phyloP scores from a whole-genome alignment of 257 asterid species.

The Solanum ossicruentum region DNA sequence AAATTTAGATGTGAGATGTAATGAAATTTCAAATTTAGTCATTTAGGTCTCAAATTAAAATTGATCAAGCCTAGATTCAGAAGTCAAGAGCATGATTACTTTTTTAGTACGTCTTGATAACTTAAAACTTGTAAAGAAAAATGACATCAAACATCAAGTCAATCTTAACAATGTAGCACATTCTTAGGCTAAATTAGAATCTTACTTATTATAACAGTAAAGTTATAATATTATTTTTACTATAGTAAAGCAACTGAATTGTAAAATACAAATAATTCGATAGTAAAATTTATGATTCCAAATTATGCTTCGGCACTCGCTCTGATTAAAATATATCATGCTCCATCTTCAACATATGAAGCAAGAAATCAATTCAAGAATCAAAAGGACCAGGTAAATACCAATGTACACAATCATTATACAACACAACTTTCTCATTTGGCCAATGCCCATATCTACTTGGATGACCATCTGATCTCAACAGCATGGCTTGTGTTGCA shows the following conservation, averaged over 20 bases:
- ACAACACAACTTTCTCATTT: conserved; percentile 8
- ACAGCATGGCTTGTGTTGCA: conserved; percentile 33
- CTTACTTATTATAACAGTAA: not conserved
- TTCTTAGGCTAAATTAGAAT: too few relatives aligned
- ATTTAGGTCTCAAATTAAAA: not conserved
- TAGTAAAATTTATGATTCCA: too few relatives aligned
- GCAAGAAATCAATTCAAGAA: conserved; percentile 51
- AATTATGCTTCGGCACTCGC: not conserved
- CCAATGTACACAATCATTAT: conserved; percentile 67
- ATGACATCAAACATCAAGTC: not conserved
- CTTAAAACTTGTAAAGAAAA: not conserved
- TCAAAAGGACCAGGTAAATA: conserved; percentile 68
- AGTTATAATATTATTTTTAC: not conserved
- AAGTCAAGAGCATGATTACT: not conserved
- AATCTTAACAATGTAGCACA: not conserved
- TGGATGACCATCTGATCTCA: conserved; percentile 71
- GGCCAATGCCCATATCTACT: conserved; percentile 49
- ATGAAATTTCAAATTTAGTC: not conserved
- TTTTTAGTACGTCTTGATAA: not conserved
- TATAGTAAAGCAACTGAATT: too few relatives aligned
- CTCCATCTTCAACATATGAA: conserved; percentile 33
- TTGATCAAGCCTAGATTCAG: not conserved
- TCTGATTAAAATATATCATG: not conserved
- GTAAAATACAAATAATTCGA: not conserved
- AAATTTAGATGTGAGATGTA: too few relatives aligned